phyloP scores from a whole-genome alignment of 331 rosid genomes.

The Telfairia occidentalis region DNA sequence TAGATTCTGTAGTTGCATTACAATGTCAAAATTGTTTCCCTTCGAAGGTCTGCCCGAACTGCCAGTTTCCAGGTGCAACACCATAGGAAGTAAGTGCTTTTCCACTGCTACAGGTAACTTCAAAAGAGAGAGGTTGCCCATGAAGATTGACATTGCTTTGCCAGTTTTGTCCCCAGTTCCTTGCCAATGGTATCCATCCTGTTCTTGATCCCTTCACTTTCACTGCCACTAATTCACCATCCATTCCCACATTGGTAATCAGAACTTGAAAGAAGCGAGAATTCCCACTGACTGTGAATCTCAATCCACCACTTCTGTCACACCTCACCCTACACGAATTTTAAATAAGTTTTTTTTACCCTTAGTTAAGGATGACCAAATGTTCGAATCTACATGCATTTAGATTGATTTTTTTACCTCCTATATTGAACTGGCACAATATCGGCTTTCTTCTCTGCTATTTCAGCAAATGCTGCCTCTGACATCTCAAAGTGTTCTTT shows the following conservation, averaged over 20 bases:
- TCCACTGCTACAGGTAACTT: constrained; percentile 56
- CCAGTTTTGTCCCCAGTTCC: constrained; percentile 96
- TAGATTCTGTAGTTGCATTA: neutral
- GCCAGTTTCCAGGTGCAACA: constrained; percentile 75
- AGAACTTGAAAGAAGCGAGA: constrained; percentile 69
- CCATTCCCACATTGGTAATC: constrained; percentile 69
- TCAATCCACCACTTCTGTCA: constrained; percentile 64
- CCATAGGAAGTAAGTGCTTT: constrained; percentile 71
- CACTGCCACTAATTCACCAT: constrained; percentile 78
- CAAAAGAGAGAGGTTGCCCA: constrained; percentile 79
- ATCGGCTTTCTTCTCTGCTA: constrained; percentile 71
- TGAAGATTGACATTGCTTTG: constrained; percentile 70
- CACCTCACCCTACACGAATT: constrained; percentile 69
- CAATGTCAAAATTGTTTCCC: constrained; percentile 54
- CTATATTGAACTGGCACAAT: constrained; percentile 84
- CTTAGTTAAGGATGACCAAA: constrained; percentile 11
- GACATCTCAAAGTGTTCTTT: constrained; percentile 92
- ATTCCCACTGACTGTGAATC: constrained; percentile 69
- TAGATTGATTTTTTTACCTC: constrained; percentile 37
- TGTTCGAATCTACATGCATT: neutral
- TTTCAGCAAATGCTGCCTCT: constrained; percentile 64
- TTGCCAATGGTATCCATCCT: constrained; percentile 92
- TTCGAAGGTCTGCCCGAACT: constrained; percentile 71
- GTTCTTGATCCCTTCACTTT: constrained; percentile 94
- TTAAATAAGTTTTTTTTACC: constrained; percentile 10